Base-by-base conservation (phyloP, 345 rosid species). In the Populus ilicifolia region DNA sequence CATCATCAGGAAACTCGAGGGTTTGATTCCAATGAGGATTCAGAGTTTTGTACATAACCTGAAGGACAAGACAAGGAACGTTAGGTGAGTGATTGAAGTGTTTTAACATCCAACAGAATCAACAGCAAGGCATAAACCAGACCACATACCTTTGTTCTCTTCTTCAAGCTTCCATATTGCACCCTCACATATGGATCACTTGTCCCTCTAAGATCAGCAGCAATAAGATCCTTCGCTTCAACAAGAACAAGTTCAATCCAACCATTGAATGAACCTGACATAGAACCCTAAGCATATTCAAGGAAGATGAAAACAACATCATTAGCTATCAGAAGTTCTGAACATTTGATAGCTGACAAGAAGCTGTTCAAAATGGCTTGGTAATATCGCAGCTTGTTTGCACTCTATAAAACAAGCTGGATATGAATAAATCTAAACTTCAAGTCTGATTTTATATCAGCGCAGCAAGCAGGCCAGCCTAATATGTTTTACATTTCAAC, bases 131-230 rank as follows among this genome's bases (percentile, higher is more conserved):
- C 56, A 50, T 23, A 59, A 20, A 38, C 35, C 27, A 66, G 21
- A 12, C 30, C 27, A 50, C 70, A 76, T 64, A 92, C 99, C 99
- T 96, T 96, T 69, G 98, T 93, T 76, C 89, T 88, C 81, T 80
- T 94, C 89, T 88, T 93, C 83, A 86, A 75, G 82, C 86, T 83
- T 74, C 99, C 99, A 71, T 92, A 96, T 0, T 93, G 96, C 80
- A 93, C 95, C 77, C 94, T 89, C 46, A 96, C 99, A 69, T 92
- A 96, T 78, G 99, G 99, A 85, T 96, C 99, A 73, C 99, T 96
- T 30, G 99, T 96, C 75, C 99, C 99, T 80, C 98, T 83, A 76
- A 96, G 85, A 91, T 96, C 99, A 9, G 98, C 99, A 6, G 95
- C 99, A 62, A 91, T 74, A 48, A 96, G 96, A 70, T 96, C 99